A percentile compares a stretch with the other conserved stretches of the same genome.
Conservation (phyloP, 352 stramenopile genomes). For the Phytopythium helicoides region DNA sequence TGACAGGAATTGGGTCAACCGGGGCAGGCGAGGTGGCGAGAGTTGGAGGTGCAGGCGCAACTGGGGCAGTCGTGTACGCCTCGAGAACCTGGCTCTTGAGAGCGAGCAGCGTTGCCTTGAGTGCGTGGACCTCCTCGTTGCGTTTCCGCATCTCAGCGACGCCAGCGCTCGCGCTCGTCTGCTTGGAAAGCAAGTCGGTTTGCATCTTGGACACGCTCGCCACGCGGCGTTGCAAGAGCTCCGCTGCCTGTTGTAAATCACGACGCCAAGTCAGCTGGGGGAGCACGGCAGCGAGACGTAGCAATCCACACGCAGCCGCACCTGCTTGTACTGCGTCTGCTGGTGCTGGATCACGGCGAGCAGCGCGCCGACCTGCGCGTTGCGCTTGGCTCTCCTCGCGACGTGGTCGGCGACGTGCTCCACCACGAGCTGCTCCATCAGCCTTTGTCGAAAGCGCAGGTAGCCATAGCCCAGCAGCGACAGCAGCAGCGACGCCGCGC, state of each 20-base stretch:
- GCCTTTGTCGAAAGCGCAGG: slow-evolving; percentile 18
- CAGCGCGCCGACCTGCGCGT: slow-evolving; percentile 22
- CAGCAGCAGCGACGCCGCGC: slow-evolving; percentile 25
- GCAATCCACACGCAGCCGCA: not conserved
- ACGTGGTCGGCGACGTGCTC: slow-evolving; percentile 13
- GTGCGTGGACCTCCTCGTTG: slow-evolving; percentile 24
- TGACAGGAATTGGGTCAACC: too few species aligned
- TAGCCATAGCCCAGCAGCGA: slow-evolving; percentile 31
- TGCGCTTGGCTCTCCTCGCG: slow-evolving; percentile 16
- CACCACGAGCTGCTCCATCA: slow-evolving; percentile 29
- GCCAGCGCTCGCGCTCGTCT: slow-evolving; percentile 4
- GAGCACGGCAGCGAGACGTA: not conserved
- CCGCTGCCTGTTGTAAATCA: too few species aligned
- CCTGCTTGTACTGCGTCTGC: slow-evolving; percentile 41
- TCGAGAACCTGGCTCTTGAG: slow-evolving; percentile 36
- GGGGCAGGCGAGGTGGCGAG: too few species aligned
- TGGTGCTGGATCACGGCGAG: slow-evolving; percentile 35
- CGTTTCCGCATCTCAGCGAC: slow-evolving; percentile 9
- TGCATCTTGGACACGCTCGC: slow-evolving; percentile 20
- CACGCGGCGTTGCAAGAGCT: slow-evolving; percentile 20
- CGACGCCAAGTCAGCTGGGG: not conserved
- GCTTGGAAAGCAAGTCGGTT: slow-evolving; percentile 8
- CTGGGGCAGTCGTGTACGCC: too few species aligned
- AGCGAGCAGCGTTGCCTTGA: slow-evolving; percentile 33
- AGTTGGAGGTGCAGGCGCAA: too few species aligned